Conservation (phyloP, 2,329 filamentous ascomycete genomes). For the Cercospora janseana region DNA sequence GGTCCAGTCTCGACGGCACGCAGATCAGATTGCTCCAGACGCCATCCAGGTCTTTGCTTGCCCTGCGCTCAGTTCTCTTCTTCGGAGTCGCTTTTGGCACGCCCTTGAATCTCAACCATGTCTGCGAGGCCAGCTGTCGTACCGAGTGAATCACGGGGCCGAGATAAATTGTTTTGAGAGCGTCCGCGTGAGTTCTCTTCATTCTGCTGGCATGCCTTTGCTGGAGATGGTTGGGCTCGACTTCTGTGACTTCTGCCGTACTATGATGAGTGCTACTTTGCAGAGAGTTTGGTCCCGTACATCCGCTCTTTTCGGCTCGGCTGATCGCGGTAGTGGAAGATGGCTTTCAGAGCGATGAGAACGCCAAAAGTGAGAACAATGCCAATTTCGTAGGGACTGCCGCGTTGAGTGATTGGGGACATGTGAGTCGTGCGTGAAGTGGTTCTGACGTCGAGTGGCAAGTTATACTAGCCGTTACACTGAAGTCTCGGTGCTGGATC, state of each 20-base stretch:
- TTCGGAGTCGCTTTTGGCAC: constrained; percentile 6
- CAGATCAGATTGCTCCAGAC: constrained; percentile 9
- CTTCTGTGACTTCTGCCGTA: background rate
- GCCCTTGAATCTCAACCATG: constrained; percentile 8
- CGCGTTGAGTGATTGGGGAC: constrained; percentile 13
- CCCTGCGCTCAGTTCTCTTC: background rate
- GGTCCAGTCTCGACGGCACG: constrained; percentile 10
- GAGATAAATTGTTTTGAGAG: constrained; percentile 7
- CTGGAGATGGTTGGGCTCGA: background rate
- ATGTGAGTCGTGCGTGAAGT: background rate
- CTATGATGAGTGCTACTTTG: background rate
- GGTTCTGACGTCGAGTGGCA: background rate
- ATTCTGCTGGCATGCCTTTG: background rate
- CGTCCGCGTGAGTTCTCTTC: constrained; percentile 11
- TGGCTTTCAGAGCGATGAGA: constrained; percentile 13
- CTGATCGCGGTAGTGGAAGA: constrained; percentile 11
- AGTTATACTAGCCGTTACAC: no score
- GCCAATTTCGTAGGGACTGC: constrained; percentile 13
- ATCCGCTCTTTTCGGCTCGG: constrained; percentile 9
- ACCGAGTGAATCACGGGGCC: constrained; percentile 5
- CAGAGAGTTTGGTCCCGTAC: constrained; percentile 9
- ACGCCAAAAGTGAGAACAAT: constrained; percentile 15
- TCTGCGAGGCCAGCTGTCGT: constrained; percentile 1
- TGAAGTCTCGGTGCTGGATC: constrained; percentile 1
- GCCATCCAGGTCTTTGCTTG: constrained; percentile 1